Evolutionary conservation across 108 stramenopile genomes (phyloP), one percentile per base, ranked within the genome.

Genomic region (Nitzschia inconspicua): DNA sequence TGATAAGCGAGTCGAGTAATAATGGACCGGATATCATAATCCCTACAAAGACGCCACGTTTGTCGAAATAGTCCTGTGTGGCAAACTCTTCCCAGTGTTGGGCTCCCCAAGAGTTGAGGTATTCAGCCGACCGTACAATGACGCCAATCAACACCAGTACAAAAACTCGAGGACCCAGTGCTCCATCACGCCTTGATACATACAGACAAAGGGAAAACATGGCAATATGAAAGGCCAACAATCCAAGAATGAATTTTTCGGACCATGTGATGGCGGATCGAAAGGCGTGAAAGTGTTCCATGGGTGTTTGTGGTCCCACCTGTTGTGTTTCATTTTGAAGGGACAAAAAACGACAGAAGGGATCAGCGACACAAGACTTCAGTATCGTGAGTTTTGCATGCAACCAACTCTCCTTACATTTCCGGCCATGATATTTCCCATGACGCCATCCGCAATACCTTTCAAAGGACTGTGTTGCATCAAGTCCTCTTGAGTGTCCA

Each of bases 61-160:
- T 63, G 56, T 95, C 95, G 76, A 95, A 95, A 70, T 95, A 95
- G 47, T 95, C 89, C 68, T 95, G 95, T 3, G 86, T 89, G 32
- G 84, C 76, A 57, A 89, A 87, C 29, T 74, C 11, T 28, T 80
- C 54, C 91, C 91, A 95, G 35, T 87, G 65, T 22, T 58, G 57
- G 13, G 63, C 62, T 0, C 76, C 84, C 27, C 64, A 44, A 13
- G 20, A 30, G 57, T 95, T 95, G 10, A 91, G 25, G 20, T 63
- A 58, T 70, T 95, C 91, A 24, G 91, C 83, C 4, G 67, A 56
- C 23, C 85, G 72, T 14, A 93, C 88, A 16, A 90, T 27, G 18
- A 71, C 64, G 22, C 47, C 79, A 46, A 93, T 70, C 11, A 86
- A 57, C 6, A 88, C 47, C 80, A 95, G 78, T 35, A 93, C 41